Evolutionary conservation across 1,284 basidiomycete genomes (phyloP).

Genomic region (Chondrostereum purpureum): DNA sequence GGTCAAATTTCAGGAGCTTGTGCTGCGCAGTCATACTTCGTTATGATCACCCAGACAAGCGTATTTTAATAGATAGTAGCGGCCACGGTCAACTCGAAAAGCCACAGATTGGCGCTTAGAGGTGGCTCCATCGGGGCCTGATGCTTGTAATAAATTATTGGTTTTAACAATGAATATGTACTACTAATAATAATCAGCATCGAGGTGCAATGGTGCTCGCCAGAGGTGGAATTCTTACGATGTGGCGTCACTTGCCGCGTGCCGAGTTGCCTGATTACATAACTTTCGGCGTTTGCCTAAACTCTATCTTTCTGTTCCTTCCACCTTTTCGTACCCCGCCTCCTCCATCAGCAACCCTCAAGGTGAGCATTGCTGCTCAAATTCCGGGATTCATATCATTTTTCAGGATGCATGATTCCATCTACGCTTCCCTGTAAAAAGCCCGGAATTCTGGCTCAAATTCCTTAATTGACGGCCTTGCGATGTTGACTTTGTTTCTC

Average conservation of each 20-base stretch:
- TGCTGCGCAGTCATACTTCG: too few species aligned
- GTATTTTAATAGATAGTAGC: too few species aligned
- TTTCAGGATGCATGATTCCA: neutral
- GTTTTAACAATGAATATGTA: too few species aligned
- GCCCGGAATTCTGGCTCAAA: neutral
- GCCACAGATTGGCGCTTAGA: too few species aligned
- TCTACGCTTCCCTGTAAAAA: neutral
- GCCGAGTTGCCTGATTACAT: neutral
- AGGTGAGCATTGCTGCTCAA: neutral
- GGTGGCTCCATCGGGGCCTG: too few species aligned
- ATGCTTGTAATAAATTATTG: too few species aligned
- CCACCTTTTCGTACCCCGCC: neutral
- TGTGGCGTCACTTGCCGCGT: too few species aligned
- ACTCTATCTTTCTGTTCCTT: neutral
- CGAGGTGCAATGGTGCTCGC: too few species aligned
- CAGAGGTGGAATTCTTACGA: too few species aligned
- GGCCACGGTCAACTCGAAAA: too few species aligned
- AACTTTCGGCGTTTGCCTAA: neutral
- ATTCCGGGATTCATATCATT: neutral
- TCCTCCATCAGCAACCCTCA: neutral
- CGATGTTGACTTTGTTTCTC: conserved; percentile 1
- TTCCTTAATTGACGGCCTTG: conserved; percentile 1
- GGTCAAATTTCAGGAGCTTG: conserved; percentile 69
- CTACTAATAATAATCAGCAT: too few species aligned
- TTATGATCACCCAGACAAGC: too few species aligned